phyloP scores from a whole-genome alignment of 371 early-diverging fungal species.

The Lichtheimia corymbifera region DNA sequence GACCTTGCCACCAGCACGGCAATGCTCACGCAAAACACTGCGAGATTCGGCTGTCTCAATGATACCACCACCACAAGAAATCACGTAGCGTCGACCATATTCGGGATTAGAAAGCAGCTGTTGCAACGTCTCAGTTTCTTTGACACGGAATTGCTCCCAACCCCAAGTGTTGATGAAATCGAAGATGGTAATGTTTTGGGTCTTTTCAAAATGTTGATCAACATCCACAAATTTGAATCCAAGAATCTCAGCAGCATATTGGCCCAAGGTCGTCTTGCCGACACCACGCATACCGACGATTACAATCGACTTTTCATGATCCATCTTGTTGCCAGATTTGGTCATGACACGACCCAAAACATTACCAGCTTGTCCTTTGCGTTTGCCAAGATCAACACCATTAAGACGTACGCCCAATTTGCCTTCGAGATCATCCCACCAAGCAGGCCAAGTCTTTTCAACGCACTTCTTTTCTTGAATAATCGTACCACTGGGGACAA shows the following conservation, averaged over 20 bases:
- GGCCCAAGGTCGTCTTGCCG: conserved; percentile 91
- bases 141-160: conserved; percentile 89
- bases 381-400: conserved; percentile 73
- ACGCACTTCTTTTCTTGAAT: conserved; percentile 94
- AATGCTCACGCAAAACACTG: conserved; percentile 58
- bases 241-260: conserved; percentile 67
- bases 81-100: conserved; percentile 59
- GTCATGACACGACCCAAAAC: conserved; percentile 22
- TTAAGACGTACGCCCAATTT: conserved; percentile 70
- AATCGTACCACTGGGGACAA: conserved; percentile 73
- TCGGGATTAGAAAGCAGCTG: conserved; percentile 40
- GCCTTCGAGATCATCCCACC: conserved; percentile 93
- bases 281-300: conserved; percentile 97
- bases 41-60: conserved; percentile 84
- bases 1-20: conserved; percentile 63
- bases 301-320: conserved; percentile 65
- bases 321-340: conserved; percentile 12
- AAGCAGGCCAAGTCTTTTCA: conserved; percentile 97
- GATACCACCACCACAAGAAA: conserved; percentile 96
- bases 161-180: conserved; percentile 78
- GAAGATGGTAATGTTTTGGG: conserved; percentile 69
- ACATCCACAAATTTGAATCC: conserved; percentile 84
- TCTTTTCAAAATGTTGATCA: conserved; percentile 80
- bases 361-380: conserved; percentile 36
- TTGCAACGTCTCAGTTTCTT: conserved; percentile 70